phyloP scores from a whole-genome alignment of 257 asterid species.

The Orobanche coerulescens region DNA sequence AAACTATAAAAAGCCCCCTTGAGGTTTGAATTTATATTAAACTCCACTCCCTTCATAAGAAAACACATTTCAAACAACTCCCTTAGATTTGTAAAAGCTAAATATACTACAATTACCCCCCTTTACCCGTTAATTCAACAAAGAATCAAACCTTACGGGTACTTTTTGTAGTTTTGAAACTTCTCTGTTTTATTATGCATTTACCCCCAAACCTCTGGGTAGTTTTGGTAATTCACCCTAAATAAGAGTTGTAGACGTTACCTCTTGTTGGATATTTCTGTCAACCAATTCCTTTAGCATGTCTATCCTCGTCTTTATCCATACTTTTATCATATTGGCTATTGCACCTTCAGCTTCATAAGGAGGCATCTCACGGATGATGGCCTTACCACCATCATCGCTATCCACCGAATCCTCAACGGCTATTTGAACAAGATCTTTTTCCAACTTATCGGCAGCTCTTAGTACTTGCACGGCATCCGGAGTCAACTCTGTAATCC shows the following conservation, averaged over 20 bases:
- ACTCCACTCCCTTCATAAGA: background rate
- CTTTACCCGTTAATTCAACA: background rate
- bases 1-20: no score
- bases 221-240: background rate
- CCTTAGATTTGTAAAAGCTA: background rate
- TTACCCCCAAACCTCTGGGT: background rate
- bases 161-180: background rate
- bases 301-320: conserved; percentile 90
- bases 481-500: conserved; percentile 85
- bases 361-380: conserved; percentile 99
- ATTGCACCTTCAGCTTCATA: conserved; percentile 92
- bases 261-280: conserved; percentile 98
- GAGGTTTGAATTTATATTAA: background rate
- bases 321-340: conserved; percentile 72
- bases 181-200: background rate
- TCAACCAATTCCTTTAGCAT: conserved; percentile 87
- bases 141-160: background rate
- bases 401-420: conserved; percentile 98
- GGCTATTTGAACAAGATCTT: conserved; percentile 90
- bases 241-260: conserved; percentile 23
- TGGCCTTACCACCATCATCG: conserved; percentile 99
- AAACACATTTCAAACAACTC: background rate
- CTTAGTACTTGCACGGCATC: conserved; percentile 90
- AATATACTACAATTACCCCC: no score
- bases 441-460: conserved; percentile 94